A percentile compares a stretch with the other conserved stretches of the same genome.
Evolutionary conservation across 768 basidiomycete genomes (phyloP).

Genomic region (Gloeopeniophorella convolvens): DNA sequence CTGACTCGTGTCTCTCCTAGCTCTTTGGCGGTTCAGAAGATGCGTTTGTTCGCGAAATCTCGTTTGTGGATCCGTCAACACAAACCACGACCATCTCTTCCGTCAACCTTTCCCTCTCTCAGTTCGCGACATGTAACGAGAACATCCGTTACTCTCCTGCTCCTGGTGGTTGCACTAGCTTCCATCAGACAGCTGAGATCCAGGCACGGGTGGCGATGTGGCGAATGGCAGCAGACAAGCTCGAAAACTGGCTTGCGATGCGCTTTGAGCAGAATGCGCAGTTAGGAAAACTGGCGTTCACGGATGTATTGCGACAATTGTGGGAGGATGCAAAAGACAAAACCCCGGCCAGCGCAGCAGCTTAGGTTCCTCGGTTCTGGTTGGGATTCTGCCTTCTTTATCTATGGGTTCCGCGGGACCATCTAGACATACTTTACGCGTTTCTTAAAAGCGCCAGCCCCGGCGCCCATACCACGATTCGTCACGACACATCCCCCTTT

Average conservation of each 20-base stretch:
- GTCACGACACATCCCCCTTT: conserved; percentile 26
- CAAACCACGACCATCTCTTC: conserved; percentile 82
- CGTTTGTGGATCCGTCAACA: conserved; percentile 80
- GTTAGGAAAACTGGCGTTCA: conserved; percentile 82
- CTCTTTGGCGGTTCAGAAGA: conserved; percentile 90
- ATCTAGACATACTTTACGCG: conserved; percentile 20
- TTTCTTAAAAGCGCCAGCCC: conserved; percentile 24
- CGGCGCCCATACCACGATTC: conserved; percentile 20
- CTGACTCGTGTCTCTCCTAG: conserved; percentile 32
- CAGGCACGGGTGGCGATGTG: conserved; percentile 77
- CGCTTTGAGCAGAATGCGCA: conserved; percentile 92
- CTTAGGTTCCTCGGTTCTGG: conserved; percentile 11
- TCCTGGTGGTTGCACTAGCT: conserved; percentile 57
- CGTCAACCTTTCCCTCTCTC: conserved; percentile 90
- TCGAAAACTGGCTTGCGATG: conserved; percentile 83
- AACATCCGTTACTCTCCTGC: conserved; percentile 79
- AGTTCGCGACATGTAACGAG: conserved; percentile 90
- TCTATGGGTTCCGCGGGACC: conserved; percentile 14
- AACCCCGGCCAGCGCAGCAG: conserved; percentile 31
- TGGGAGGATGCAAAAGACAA: conserved; percentile 65
- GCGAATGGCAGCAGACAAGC: conserved; percentile 72
- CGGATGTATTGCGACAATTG: conserved; percentile 75
- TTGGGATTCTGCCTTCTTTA: conserved; percentile 11
- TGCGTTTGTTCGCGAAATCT: conserved; percentile 91
- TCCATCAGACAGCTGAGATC: conserved; percentile 88